A percentile compares a stretch with the other conserved stretches of the same genome.
Conservation (phyloP, 306 rosid genomes). For the Psophocarpus tetragonolobus region DNA sequence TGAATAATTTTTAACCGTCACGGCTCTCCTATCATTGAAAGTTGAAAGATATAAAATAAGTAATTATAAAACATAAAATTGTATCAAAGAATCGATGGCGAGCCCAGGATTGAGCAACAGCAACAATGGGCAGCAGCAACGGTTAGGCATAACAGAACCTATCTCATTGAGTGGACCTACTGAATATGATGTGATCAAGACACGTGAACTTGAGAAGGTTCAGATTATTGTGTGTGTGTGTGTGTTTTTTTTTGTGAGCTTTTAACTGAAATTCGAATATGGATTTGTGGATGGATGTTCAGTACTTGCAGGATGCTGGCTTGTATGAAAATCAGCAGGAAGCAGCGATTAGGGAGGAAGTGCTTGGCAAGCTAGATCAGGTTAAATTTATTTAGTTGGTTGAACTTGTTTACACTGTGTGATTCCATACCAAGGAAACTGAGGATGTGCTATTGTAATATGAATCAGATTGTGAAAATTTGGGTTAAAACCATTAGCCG, state of each 20-base stretch:
- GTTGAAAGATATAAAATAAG: not conserved
- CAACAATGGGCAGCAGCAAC: constrained; percentile 61
- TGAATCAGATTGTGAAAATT: constrained; percentile 79
- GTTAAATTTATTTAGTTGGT: constrained; percentile 45
- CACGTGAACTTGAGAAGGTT: constrained; percentile 84
- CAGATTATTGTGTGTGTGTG: not conserved
- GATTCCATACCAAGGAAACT: not conserved
- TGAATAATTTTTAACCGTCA: constrained; percentile 11
- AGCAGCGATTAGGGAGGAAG: constrained; percentile 86
- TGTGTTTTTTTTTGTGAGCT: constrained; percentile 3
- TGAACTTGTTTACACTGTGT: constrained; percentile 13
- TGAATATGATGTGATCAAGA: constrained; percentile 67
- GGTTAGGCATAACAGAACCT: constrained; percentile 88
- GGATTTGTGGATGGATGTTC: constrained; percentile 44
- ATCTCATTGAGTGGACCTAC: constrained; percentile 89
- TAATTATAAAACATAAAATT: not conserved
- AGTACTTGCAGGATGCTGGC: constrained; percentile 83
- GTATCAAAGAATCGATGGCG: constrained; percentile 54
- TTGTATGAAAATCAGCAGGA: constrained; percentile 88
- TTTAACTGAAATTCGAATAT: constrained; percentile 42
- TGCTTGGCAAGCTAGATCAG: constrained; percentile 95
- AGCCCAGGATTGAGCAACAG: constrained; percentile 58
- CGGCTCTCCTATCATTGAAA: constrained; percentile 32
- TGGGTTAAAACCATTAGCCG: constrained; percentile 89
- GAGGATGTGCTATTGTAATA: constrained; percentile 24